Evolutionary conservation across 108 stramenopile genomes (phyloP).

Genomic region (Skeletonema costatum): DNA sequence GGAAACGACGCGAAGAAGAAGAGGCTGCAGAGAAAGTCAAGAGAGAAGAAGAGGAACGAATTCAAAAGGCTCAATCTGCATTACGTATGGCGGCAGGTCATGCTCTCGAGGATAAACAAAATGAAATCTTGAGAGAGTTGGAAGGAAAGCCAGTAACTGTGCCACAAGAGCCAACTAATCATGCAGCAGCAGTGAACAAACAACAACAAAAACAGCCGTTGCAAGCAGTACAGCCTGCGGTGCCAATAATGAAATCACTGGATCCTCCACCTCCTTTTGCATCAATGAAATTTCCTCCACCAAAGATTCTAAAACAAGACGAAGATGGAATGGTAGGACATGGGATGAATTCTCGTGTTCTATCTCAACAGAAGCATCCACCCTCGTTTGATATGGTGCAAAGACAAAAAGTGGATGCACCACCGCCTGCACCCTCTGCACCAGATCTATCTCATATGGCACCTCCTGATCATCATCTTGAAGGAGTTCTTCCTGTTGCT

Average conservation of each 20-base stretch:
- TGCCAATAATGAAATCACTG: conserved; percentile 31
- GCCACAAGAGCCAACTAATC: no score
- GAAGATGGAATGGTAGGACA: conserved; percentile 14
- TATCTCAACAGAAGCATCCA: conserved; percentile 33
- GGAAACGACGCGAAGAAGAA: conserved; percentile 7
- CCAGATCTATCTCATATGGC: conserved; percentile 19
- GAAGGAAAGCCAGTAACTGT: conserved; percentile 14
- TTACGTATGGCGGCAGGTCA: conserved; percentile 17
- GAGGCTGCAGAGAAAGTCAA: background rate
- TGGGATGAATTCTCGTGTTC: conserved; percentile 21
- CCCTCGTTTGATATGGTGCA: conserved; percentile 56
- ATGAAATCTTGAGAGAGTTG: conserved; percentile 23
- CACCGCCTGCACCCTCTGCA: background rate
- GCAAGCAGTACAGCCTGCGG: conserved; percentile 5
- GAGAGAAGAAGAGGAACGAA: conserved; percentile 9
- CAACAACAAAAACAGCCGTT: background rate
- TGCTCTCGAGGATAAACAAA: conserved; percentile 22
- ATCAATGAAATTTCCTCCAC: conserved; percentile 17
- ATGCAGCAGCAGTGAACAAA: no score
- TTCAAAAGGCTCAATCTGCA: conserved; percentile 15
- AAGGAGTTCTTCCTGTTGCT: conserved; percentile 36
- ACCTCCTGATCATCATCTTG: conserved; percentile 24
- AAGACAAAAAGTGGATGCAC: background rate
- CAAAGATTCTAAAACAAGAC: background rate
- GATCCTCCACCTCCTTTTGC: conserved; percentile 46